phyloP scores from a whole-genome alignment of 495 filamentous ascomycete species.

The Penicilliopsis zonata region DNA sequence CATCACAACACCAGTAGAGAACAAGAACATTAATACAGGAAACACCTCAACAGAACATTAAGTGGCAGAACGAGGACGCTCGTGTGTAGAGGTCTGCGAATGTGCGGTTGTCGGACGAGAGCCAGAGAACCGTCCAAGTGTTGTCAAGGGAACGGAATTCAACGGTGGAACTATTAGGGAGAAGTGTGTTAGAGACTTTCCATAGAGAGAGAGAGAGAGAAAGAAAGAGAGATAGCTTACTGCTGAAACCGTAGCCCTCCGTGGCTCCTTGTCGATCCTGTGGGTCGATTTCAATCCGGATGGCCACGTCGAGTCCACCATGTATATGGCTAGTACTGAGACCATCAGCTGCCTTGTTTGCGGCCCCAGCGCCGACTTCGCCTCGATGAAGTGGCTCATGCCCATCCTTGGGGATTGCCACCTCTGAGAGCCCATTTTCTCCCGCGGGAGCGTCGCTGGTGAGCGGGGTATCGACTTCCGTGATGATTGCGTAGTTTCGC shows the following conservation, averaged over 20 bases:
- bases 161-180: slow-evolving; percentile 22
- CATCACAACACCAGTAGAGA: no score
- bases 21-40: no score
- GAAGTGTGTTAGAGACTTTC: no score
- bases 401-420: slow-evolving; percentile 37
- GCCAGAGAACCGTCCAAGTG: background rate
- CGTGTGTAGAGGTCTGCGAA: no score
- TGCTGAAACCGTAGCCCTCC: slow-evolving; percentile 55
- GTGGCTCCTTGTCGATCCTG: slow-evolving; percentile 50
- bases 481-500: slow-evolving; percentile 77
- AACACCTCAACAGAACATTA: no score
- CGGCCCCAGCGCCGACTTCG: slow-evolving; percentile 52
- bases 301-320: slow-evolving; percentile 55
- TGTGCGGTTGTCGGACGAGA: no score
- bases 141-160: slow-evolving; percentile 4
- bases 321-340: slow-evolving; percentile 39
- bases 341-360: slow-evolving; percentile 47
- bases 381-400: slow-evolving; percentile 52
- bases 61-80: no score
- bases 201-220: no score
- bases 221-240: slow-evolving; percentile 20
- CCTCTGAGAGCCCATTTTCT: background rate
- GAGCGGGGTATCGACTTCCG: slow-evolving; percentile 38
- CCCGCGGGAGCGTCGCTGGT: slow-evolving; percentile 9
- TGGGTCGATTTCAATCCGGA: slow-evolving; percentile 60